These are phyloP conservation scores for Cerioporus squamosus DNA, from an alignment of 1,284 basidiomycete genomes.

Conservation along the genomic window DNA sequence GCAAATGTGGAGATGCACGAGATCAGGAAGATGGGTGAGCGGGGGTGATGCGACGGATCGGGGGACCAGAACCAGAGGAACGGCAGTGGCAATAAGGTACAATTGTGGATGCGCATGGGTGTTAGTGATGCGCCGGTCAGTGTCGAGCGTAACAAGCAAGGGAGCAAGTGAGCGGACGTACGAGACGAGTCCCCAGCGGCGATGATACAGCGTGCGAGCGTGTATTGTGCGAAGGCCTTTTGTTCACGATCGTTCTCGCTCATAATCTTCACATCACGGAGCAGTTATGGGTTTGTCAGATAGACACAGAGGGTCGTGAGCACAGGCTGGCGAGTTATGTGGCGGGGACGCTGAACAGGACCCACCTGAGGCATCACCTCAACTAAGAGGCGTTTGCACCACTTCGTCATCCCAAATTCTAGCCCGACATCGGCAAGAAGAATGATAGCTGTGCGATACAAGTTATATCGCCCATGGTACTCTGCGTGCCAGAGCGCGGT, in stretches of 20 bases:
- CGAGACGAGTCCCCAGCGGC: constrained; percentile 38
- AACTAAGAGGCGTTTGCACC: constrained; percentile 65
- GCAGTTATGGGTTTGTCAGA: not conserved
- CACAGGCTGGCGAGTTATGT: not conserved
- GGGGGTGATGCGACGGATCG: not conserved
- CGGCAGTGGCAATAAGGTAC: not conserved
- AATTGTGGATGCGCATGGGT: not conserved
- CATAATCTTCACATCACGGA: constrained; percentile 56
- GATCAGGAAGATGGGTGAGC: not conserved
- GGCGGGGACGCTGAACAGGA: not conserved
- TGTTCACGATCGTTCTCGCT: constrained; percentile 73
- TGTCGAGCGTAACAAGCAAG: not conserved
- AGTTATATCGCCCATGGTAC: constrained; percentile 67
- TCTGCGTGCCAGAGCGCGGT: constrained; percentile 79
- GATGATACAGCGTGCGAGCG: constrained; percentile 73
- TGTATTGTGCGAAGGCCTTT: constrained; percentile 74
- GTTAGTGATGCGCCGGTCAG: not conserved
- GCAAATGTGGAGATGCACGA: not conserved
- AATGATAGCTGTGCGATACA: constrained; percentile 69
- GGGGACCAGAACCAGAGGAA: not conserved
- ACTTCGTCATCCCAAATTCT: constrained; percentile 74
- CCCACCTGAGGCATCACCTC: constrained; percentile 79
- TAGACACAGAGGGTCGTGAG: not conserved
- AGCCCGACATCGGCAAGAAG: constrained; percentile 76
- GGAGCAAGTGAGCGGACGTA: constrained; percentile 14